Conservation (phyloP, 192 early-diverging fungal genomes). For the Mortierella antarctica region DNA sequence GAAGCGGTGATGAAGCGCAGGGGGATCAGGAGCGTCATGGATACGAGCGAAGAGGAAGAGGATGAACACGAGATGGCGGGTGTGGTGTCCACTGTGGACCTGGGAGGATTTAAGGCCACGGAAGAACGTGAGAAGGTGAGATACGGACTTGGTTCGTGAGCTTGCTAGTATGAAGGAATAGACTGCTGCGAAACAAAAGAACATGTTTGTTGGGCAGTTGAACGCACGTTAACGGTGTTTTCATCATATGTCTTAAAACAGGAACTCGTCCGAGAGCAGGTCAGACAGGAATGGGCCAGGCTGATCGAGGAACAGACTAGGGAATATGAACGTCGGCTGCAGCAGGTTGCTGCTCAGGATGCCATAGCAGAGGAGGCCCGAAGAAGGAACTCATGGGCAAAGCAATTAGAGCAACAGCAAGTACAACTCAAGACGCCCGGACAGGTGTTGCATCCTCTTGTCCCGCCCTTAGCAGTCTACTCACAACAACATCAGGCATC, state of each 20-base stretch:
- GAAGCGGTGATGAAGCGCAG: constrained; percentile 29
- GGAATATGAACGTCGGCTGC: constrained; percentile 10
- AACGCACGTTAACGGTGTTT: not conserved
- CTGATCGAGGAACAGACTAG: constrained; percentile 21
- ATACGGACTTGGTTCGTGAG: not conserved
- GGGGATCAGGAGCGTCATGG: constrained; percentile 24
- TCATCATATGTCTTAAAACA: not conserved
- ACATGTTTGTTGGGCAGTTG: no score
- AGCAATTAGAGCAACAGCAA: constrained; percentile 14
- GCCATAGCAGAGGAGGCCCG: not conserved
- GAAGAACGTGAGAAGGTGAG: constrained; percentile 23
- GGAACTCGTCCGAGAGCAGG: constrained; percentile 20
- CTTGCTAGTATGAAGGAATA: not conserved
- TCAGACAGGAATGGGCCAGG: constrained; percentile 16
- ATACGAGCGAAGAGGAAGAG: constrained; percentile 27
- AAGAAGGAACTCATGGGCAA: constrained; percentile 28
- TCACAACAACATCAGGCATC: constrained; percentile 10
- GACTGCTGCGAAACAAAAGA: constrained; percentile 1
- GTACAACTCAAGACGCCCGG: constrained; percentile 4
- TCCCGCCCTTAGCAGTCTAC: not conserved
- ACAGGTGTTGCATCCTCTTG: constrained; percentile 4
- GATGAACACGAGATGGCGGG: constrained; percentile 32
- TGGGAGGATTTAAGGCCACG: constrained; percentile 5
- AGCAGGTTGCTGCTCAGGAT: constrained; percentile 1
- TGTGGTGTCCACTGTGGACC: constrained; percentile 9